Conservation (phyloP, 768 basidiomycete species). For the Russula virescens region DNA sequence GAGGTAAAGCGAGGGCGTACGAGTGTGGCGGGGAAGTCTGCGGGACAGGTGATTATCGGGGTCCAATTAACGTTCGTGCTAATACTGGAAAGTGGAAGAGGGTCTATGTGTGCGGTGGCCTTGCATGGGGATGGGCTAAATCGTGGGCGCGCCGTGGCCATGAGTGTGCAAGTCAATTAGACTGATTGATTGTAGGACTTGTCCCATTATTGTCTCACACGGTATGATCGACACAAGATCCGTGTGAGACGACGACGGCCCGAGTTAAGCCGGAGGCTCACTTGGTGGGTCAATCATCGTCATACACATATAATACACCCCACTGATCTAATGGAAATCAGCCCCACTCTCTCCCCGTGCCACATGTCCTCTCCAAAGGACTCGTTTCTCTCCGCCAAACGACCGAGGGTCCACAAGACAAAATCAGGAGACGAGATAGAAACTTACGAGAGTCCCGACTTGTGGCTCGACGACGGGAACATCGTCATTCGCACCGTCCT, state of each 20-base stretch:
- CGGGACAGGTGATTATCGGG: constrained; percentile 30
- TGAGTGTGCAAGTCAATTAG: no score
- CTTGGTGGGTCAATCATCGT: no score
- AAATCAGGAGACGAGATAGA: constrained; percentile 7
- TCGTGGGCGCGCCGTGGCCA: constrained; percentile 6
- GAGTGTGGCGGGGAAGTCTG: constrained; percentile 31
- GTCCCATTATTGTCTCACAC: no score
- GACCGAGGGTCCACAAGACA: constrained; percentile 6
- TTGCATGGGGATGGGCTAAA: constrained; percentile 12
- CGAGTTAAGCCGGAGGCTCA: background rate
- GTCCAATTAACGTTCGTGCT: constrained; percentile 25
- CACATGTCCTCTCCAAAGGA: constrained; percentile 19
- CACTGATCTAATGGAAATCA: no score
- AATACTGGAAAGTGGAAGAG: no score
- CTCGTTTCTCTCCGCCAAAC: constrained; percentile 7
- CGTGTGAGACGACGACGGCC: no score
- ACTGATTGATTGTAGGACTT: no score
- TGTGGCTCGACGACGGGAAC: constrained; percentile 24
- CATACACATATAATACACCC: no score
- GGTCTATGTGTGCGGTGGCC: background rate
- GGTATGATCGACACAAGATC: no score
- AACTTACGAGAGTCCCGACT: constrained; percentile 14
- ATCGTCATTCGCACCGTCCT: constrained; percentile 17
- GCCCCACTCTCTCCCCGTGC: background rate
- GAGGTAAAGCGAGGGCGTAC: constrained; percentile 22